Evolutionary conservation across 2,329 filamentous ascomycete species (phyloP), one percentile per base, ranked within the genome.

Genomic region (Keithomyces neogunnii): DNA sequence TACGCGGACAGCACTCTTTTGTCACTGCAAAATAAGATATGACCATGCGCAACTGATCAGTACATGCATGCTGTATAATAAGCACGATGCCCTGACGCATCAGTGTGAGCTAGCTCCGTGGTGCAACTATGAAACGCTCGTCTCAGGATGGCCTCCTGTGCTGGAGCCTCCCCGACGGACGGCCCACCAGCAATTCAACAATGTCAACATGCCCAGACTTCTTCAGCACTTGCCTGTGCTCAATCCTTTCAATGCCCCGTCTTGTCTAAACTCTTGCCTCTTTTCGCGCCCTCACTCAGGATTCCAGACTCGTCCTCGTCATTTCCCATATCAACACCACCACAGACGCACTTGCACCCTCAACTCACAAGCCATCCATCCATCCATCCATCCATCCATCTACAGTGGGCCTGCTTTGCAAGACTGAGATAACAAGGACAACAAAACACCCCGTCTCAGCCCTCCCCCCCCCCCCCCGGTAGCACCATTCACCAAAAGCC

Each of bases 61-160:
- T 35, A 35, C 33, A 35, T 35, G 33, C 33, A 6, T 6, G 6
- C 33, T 35, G 33, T 6, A 6, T 6, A 10, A 35, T 10, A 35
- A 1, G 19, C 19, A 19, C 19, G 19, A 19, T 19, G 11, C 13
- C 36, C 13, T 13, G 5, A 19, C 36, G 13, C 5, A 10, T 39
- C 36, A 5, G 5, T n/a, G 36, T 39, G 36, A 39, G 19, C 13
- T 45, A 13, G 40, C 19, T 30, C 32, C 26, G 42, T 50, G 26
- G 19, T 26, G 26, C 39, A 28, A 33, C 30, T 38, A 26, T 55
- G 53, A 56, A 55, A 56, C 49, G 40, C 9, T 26, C 53, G 53
- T 56, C 55, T 55, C 55, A 55, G 55, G 48, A 47, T 33, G 13
- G 29, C 47, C 53, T 54, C 54, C 43, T 43, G 45, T 50, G 51